Percentiles rank a stretch among this genome's conserved stretches.
phyloP scores from a whole-genome alignment of 2,329 filamentous ascomycete genomes.

The Talaromyces albobiverticillius region DNA sequence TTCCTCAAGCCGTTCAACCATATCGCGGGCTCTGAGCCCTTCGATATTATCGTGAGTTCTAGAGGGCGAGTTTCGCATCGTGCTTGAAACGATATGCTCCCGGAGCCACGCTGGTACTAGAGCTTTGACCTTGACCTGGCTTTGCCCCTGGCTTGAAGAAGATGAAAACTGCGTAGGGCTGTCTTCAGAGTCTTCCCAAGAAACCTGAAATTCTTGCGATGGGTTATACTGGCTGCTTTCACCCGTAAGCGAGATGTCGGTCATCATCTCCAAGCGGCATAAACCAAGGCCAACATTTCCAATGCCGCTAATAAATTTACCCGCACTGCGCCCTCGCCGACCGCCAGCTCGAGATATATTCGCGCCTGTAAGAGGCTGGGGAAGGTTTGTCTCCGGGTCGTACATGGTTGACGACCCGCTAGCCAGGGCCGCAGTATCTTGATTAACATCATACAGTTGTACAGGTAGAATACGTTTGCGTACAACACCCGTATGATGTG shows the following conservation, averaged over 20 bases:
- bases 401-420: constrained; percentile 41
- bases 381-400: constrained; percentile 24
- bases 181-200: constrained; percentile 48
- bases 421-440: constrained; percentile 21
- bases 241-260: constrained; percentile 69
- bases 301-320: constrained; percentile 74
- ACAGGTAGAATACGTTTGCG: constrained; percentile 85
- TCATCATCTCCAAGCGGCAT: constrained; percentile 89
- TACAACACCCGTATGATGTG: constrained; percentile 89
- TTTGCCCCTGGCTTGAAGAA: constrained; percentile 21
- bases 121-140: constrained; percentile 64
- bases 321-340: constrained; percentile 64
- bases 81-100: constrained; percentile 40
- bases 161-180: constrained; percentile 19
- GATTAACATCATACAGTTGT: constrained; percentile 60
- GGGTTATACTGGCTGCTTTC: constrained; percentile 60
- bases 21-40: constrained; percentile 32
- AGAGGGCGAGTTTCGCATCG: constrained; percentile 31
- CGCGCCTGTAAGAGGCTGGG: constrained; percentile 36
- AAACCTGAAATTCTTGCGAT: constrained; percentile 61
- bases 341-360: constrained; percentile 55
- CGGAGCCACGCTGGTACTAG: constrained; percentile 78
- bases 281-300: constrained; percentile 85
- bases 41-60: constrained; percentile 21
- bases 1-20: constrained; percentile 37